Percentiles rank a stretch among this genome's conserved stretches.
phyloP scores from a whole-genome alignment of 2,329 filamentous ascomycete genomes.

The Botrytis fabae region DNA sequence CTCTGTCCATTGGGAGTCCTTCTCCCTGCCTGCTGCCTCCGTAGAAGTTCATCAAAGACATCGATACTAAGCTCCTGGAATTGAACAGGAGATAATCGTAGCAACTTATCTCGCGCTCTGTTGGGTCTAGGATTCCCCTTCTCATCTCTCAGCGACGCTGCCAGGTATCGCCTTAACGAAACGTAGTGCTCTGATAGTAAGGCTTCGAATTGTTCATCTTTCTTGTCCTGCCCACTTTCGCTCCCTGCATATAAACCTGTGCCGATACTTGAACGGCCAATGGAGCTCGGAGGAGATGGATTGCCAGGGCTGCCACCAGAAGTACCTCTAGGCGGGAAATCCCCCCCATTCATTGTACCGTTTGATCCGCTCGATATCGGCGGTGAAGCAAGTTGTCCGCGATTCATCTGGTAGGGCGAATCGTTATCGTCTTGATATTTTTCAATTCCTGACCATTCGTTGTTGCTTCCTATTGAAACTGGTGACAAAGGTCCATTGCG shows the following conservation, averaged over 20 bases:
- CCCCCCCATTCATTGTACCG: conserved; percentile 60
- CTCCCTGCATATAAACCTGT: conserved; percentile 67
- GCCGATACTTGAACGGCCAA: conserved; percentile 82
- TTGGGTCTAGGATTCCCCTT: conserved; percentile 74
- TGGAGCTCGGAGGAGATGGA: conserved; percentile 84
- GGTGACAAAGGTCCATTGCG: conserved; percentile 78
- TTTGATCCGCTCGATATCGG: conserved; percentile 66
- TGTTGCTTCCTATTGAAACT: conserved; percentile 71
- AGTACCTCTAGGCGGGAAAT: conserved; percentile 51
- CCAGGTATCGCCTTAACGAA: conserved; percentile 67
- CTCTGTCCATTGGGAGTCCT: conserved; percentile 53
- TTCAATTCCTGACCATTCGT: conserved; percentile 74
- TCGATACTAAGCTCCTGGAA: conserved; percentile 98
- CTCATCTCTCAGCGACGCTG: conserved; percentile 70
- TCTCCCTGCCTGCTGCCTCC: conserved; percentile 71
- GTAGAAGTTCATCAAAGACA: conserved; percentile 91
- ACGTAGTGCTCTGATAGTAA: conserved; percentile 79
- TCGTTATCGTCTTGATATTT: conserved; percentile 60
- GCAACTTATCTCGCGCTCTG: conserved; percentile 89
- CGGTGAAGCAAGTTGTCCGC: conserved; percentile 65
- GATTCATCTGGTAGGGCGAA: conserved; percentile 52
- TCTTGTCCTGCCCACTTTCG: conserved; percentile 63
- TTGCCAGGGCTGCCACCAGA: conserved; percentile 54
- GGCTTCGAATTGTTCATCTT: conserved; percentile 63
- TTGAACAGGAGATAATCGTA: conserved; percentile 85